These are phyloP conservation scores for Cladosporium sphaerospermum DNA, from an alignment of 2,329 filamentous ascomycete species.

Conservation along the genomic window DNA sequence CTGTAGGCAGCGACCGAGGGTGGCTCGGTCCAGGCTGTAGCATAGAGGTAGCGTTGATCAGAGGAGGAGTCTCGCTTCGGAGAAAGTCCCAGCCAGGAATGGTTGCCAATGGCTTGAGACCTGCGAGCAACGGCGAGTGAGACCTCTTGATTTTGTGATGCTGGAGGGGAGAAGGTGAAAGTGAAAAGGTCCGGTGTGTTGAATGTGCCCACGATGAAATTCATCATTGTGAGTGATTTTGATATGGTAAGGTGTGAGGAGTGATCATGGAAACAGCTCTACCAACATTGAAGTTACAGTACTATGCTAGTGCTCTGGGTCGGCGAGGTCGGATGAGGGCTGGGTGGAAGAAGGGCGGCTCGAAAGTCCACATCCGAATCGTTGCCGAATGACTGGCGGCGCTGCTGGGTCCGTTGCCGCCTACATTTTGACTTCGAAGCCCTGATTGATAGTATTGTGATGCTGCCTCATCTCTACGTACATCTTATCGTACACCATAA, in stretches of 20 bases:
- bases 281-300: too few species aligned
- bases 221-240: constrained; percentile 19
- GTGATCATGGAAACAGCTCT: too few species aligned
- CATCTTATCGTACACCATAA: too few species aligned
- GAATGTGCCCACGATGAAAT: constrained; percentile 32
- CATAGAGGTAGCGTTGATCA: constrained; percentile 24
- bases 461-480: too few species aligned
- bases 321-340: background rate
- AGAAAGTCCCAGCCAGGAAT: constrained; percentile 32
- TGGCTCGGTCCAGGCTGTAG: constrained; percentile 31
- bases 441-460: too few species aligned
- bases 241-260: too few species aligned
- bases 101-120: constrained; percentile 28
- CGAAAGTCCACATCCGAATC: too few species aligned
- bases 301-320: background rate
- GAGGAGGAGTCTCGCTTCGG: background rate
- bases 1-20: constrained; percentile 29
- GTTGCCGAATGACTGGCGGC: too few species aligned
- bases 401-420: too few species aligned
- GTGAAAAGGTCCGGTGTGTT: constrained; percentile 28
- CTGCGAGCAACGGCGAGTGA: constrained; percentile 21
- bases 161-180: constrained; percentile 25
- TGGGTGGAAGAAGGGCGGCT: too few species aligned
- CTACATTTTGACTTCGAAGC: too few species aligned
- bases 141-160: constrained; percentile 1